Evolutionary conservation across 2,329 filamentous ascomycete species (phyloP).

Genomic region (Aspergillus viridinutans): DNA sequence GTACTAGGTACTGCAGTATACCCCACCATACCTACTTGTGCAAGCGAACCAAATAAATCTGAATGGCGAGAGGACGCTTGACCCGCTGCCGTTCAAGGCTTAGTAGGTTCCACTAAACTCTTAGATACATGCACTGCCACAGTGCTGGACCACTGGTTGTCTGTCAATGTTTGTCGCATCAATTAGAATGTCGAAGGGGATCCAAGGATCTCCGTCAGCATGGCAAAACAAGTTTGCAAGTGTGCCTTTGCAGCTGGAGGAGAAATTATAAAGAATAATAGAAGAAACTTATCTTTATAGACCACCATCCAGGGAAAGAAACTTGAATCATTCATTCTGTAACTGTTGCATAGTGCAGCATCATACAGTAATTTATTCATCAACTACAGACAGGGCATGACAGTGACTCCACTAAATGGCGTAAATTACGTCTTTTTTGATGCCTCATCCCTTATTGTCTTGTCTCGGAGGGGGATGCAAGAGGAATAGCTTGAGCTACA

Average conservation of each 20-base stretch:
- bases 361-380: neutral
- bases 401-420: neutral
- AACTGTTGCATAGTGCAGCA: too few relatives aligned
- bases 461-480: neutral
- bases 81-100: conserved; percentile 13
- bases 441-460: neutral
- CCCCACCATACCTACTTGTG: neutral
- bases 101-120: conserved; percentile 17
- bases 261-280: neutral
- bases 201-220: conserved; percentile 8
- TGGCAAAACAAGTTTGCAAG: neutral
- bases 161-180: conserved; percentile 13
- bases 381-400: neutral
- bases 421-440: neutral
- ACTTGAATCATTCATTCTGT: too few relatives aligned
- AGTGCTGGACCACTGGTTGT: conserved; percentile 12
- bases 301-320: too few relatives aligned
- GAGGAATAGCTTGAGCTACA: neutral
- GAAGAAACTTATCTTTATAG: too few relatives aligned
- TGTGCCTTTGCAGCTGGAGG: neutral
- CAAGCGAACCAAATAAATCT: neutral
- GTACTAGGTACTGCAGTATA: neutral
- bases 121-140: conserved; percentile 26
- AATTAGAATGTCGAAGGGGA: conserved; percentile 3
- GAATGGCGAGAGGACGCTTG: conserved; percentile 14